Conservation (phyloP, 768 basidiomycete genomes). For the Dioszegia crocea region DNA sequence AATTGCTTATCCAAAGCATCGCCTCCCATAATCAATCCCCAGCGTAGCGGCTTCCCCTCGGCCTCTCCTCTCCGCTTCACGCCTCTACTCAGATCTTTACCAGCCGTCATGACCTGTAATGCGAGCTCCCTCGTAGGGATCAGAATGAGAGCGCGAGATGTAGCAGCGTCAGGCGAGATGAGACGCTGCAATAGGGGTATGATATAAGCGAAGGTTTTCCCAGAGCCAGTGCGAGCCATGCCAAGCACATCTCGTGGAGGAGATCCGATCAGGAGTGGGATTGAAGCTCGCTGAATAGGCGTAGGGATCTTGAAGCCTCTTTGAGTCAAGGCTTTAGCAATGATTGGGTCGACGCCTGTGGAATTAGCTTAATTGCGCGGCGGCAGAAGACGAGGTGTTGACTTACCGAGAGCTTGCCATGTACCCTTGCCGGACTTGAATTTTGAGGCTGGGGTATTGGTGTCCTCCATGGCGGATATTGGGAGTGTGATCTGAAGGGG, state of each 20-base stretch:
- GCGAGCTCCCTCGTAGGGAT: conserved; percentile 92
- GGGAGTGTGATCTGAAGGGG: too few species aligned
- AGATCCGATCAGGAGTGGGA: conserved; percentile 74
- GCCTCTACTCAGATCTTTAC: conserved; percentile 84
- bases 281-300: conserved; percentile 86
- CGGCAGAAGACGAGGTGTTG: neutral
- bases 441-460: conserved; percentile 2
- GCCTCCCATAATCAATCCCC: conserved; percentile 94
- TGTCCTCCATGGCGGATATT: too few species aligned
- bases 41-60: conserved; percentile 62
- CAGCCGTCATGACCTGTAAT: conserved; percentile 86
- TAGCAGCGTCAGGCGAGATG: conserved; percentile 69
- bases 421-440: conserved; percentile 1
- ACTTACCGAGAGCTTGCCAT: conserved; percentile 35
- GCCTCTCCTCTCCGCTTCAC: conserved; percentile 56
- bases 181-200: conserved; percentile 84
- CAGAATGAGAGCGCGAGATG: conserved; percentile 79
- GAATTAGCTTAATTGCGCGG: neutral
- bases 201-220: conserved; percentile 95
- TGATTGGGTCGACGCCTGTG: conserved; percentile 21
- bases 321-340: conserved; percentile 63
- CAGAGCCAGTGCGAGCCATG: conserved; percentile 97
- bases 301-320: conserved; percentile 93
- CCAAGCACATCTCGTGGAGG: conserved; percentile 91
- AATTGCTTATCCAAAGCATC: conserved; percentile 95